phyloP scores from a whole-genome alignment of 2,329 filamentous ascomycete genomes.

The Shiraia bambusicola region DNA sequence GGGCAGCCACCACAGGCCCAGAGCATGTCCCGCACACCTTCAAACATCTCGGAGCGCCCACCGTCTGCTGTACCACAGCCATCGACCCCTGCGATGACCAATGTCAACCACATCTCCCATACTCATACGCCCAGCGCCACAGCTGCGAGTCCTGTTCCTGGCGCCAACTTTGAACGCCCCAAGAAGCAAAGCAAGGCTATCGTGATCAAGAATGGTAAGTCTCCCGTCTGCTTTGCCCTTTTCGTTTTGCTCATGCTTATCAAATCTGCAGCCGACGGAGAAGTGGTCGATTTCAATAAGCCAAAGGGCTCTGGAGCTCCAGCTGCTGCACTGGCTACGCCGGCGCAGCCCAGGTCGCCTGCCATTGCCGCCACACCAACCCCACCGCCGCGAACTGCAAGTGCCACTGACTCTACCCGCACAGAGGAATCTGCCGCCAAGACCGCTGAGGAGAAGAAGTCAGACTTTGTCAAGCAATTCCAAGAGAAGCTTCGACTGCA shows the following conservation, averaged over 20 bases:
- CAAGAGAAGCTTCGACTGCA: slow-evolving; percentile 52
- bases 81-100: slow-evolving; percentile 53
- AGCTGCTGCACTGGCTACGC: slow-evolving; percentile 43
- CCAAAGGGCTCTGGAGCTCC: slow-evolving; percentile 45
- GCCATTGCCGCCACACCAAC: slow-evolving; percentile 69
- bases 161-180: slow-evolving; percentile 63
- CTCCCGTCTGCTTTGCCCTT: too few relatives aligned
- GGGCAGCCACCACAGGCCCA: slow-evolving; percentile 60
- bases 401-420: slow-evolving; percentile 63
- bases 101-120: slow-evolving; percentile 48
- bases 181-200: slow-evolving; percentile 72
- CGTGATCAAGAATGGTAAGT: slow-evolving; percentile 69
- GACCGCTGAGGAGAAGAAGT: slow-evolving; percentile 71
- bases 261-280: slow-evolving; percentile 82
- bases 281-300: slow-evolving; percentile 66
- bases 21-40: slow-evolving; percentile 66
- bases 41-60: slow-evolving; percentile 58
- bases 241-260: background rate
- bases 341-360: slow-evolving; percentile 58
- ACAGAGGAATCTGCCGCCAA: slow-evolving; percentile 67
- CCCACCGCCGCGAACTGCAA: slow-evolving; percentile 71
- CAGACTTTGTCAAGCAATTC: slow-evolving; percentile 68
- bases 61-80: slow-evolving; percentile 63
- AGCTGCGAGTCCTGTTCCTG: slow-evolving; percentile 61
- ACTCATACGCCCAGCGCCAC: slow-evolving; percentile 58